A percentile compares a stretch with the other conserved stretches of the same genome.
phyloP scores from a whole-genome alignment of 352 stramenopile genomes.

The Globisporangium megalacanthum region DNA sequence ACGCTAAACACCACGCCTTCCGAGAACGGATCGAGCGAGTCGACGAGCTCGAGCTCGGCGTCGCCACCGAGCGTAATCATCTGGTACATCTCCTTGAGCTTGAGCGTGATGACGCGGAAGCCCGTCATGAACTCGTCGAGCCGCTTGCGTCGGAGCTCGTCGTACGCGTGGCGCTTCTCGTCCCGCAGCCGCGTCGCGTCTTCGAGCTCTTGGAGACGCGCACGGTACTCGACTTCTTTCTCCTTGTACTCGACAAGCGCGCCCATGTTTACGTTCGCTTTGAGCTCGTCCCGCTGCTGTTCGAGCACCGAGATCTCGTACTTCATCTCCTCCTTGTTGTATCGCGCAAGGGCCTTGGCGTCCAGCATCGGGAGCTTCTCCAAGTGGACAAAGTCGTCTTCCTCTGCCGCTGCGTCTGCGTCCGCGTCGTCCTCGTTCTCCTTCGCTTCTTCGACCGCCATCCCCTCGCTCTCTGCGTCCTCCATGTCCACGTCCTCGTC shows the following conservation, averaged over 20 bases:
- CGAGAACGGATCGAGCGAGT: conserved; percentile 99
- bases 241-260: conserved; percentile 89
- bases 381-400: conserved; percentile 21
- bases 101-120: conserved; percentile 98
- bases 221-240: conserved; percentile 95
- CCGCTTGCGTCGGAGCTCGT: conserved; percentile 95
- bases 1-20: conserved; percentile 99
- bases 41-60: conserved; percentile 98
- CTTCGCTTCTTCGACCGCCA: conserved; percentile 2
- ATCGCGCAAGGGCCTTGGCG: conserved; percentile 73
- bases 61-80: conserved; percentile 97
- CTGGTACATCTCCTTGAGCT: conserved; percentile 99
- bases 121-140: conserved; percentile 99
- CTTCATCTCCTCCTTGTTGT: conserved; percentile 91
- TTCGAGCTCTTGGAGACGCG: conserved; percentile 93
- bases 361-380: conserved; percentile 74
- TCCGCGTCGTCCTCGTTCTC: conserved; percentile 29
- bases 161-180: conserved; percentile 90
- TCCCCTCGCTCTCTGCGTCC: conserved; percentile 12
- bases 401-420: conserved; percentile 17
- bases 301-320: conserved; percentile 92
- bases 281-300: conserved; percentile 89
- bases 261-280: conserved; percentile 94
- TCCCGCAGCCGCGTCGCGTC: conserved; percentile 91
- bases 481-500: conserved; percentile 34